phyloP scores from a whole-genome alignment of 805 yeast genomes.

The Priceomyces castillae region DNA sequence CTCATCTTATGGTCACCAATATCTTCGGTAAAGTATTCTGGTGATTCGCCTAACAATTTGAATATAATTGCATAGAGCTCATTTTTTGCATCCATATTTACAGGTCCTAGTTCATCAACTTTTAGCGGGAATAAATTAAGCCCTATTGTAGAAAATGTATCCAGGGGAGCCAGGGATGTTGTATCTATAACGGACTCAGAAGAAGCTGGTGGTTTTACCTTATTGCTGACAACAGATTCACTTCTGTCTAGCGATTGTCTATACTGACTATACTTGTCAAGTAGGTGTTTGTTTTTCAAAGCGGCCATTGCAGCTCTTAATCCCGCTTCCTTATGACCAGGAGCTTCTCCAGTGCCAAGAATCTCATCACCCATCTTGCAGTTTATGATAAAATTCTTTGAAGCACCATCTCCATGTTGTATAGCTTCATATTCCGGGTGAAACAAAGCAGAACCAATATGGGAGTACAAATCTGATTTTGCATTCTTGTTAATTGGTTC shows the following conservation, averaged over 20 bases:
- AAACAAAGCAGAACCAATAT: conserved; percentile 71
- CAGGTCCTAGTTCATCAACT: conserved; percentile 16
- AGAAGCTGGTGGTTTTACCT: background rate
- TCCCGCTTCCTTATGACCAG: conserved; percentile 74
- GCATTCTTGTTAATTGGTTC: conserved; percentile 60
- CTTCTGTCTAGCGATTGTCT: conserved; percentile 35
- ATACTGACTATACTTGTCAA: conserved; percentile 61
- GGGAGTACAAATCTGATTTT: conserved; percentile 71
- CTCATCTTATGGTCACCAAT: conserved; percentile 21
- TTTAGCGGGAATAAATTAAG: conserved; percentile 25
- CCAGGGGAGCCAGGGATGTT: background rate
- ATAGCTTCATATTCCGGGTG: conserved; percentile 58
- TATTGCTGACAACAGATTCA: conserved; percentile 12
- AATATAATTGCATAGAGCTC: conserved; percentile 39
- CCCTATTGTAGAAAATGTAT: background rate
- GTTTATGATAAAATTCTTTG: conserved; percentile 57
- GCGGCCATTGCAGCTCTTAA: conserved; percentile 83
- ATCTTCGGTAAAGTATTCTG: conserved; percentile 29
- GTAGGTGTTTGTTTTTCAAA: conserved; percentile 50
- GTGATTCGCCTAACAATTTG: conserved; percentile 31
- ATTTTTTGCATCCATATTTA: conserved; percentile 38
- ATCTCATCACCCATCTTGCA: conserved; percentile 64
- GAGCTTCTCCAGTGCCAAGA: conserved; percentile 71
- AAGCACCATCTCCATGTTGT: conserved; percentile 44
- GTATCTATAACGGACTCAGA: too few relatives aligned